Percentiles rank a stretch among this genome's conserved stretches.
Conservation (phyloP, 176 grass and related monocot genomes). For the Carex cristatella region DNA sequence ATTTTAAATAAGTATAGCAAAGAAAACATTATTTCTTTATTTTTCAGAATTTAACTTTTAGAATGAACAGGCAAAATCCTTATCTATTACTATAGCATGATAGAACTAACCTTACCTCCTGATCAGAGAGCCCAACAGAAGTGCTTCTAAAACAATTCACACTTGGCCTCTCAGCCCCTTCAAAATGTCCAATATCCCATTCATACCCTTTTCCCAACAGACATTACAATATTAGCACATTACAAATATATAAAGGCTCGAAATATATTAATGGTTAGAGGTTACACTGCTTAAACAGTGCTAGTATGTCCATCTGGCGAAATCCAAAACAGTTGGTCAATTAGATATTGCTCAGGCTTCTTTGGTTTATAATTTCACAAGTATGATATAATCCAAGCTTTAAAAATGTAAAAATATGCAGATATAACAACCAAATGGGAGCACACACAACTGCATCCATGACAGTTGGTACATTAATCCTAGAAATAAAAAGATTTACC, state of each 20-base stretch:
- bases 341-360: not conserved
- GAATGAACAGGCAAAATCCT: not conserved
- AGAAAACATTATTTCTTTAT: not conserved
- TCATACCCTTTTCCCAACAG: constrained; percentile 69
- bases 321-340: not conserved
- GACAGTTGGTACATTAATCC: not conserved
- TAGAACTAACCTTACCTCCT: constrained; percentile 40
- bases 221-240: not conserved
- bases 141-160: constrained; percentile 98
- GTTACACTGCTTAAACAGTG: not conserved
- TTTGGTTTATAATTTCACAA: not conserved
- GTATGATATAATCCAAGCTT: not conserved
- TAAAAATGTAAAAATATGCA: constrained; percentile 1
- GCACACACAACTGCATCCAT: not conserved
- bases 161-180: constrained; percentile 80
- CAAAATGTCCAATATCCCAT: constrained; percentile 97
- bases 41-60: not conserved
- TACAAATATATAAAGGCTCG: not conserved
- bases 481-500: constrained; percentile 35
- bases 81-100: not conserved
- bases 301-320: not conserved
- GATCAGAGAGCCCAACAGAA: constrained; percentile 66
- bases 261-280: not conserved
- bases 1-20: not conserved
- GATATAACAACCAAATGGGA: not conserved